Percentiles rank a stretch among this genome's conserved stretches.
These are phyloP conservation scores for Cutaneotrichosporon sp. DNA, from an alignment of 1,284 basidiomycete genomes.

Conservation along the genomic window DNA sequence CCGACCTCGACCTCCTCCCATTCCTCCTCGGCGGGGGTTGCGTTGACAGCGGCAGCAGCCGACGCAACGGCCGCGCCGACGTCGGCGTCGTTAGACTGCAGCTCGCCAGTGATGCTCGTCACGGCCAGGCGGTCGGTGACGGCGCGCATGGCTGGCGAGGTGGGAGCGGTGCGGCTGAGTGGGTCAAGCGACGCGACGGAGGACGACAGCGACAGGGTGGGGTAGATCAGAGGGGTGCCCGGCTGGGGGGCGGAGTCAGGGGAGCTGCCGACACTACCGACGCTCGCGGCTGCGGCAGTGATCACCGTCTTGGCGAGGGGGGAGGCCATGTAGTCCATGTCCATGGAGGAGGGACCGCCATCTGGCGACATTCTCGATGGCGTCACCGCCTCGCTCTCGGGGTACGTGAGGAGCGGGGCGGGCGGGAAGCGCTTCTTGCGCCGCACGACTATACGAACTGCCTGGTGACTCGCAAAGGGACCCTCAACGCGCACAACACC, in stretches of 20 bases:
- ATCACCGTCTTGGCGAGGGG: constrained; percentile 6
- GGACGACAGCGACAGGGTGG: constrained; percentile 47
- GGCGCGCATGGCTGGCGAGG: constrained; percentile 39
- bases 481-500: constrained; percentile 86
- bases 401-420: constrained; percentile 43
- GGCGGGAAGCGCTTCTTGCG: constrained; percentile 37
- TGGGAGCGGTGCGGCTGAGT: constrained; percentile 36
- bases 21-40: constrained; percentile 52
- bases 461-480: constrained; percentile 89
- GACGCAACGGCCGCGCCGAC: background rate
- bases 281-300: constrained; percentile 7
- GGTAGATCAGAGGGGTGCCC: constrained; percentile 48
- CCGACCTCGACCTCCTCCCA: constrained; percentile 88
- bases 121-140: constrained; percentile 28
- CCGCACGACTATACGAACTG: constrained; percentile 77
- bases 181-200: constrained; percentile 53
- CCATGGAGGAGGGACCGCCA: constrained; percentile 2
- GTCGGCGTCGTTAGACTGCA: constrained; percentile 6
- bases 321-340: constrained; percentile 16
- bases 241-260: constrained; percentile 31
- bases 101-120: constrained; percentile 9
- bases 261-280: constrained; percentile 13
- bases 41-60: background rate
- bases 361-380: constrained; percentile 21
- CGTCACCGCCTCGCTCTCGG: constrained; percentile 25